These are phyloP conservation scores for Solanum microdontum DNA, from an alignment of 257 asterid genomes.

Conservation along the genomic window DNA sequence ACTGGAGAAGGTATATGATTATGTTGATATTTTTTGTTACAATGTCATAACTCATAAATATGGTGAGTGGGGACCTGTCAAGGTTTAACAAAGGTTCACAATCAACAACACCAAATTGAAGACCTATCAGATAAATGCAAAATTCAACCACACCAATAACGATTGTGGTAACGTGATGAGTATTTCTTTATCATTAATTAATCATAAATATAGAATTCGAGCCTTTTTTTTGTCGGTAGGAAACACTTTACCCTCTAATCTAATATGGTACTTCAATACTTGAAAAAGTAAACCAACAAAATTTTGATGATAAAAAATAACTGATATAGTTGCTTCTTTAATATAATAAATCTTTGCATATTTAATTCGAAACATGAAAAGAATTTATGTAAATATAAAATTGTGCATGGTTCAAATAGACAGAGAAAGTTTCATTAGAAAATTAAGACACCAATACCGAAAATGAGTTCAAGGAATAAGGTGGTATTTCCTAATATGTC, in stretches of 20 bases:
- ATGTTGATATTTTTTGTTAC: not conserved
- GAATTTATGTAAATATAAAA: not conserved
- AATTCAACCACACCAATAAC: not conserved
- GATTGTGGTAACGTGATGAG: too few species aligned
- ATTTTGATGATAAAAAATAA: too few species aligned
- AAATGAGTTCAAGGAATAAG: not conserved
- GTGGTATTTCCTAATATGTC: not conserved
- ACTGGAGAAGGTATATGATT: not conserved
- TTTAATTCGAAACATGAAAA: not conserved
- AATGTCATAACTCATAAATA: not conserved
- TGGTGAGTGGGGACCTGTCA: not conserved
- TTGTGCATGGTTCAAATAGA: not conserved
- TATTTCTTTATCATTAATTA: not conserved
- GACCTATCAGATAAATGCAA: not conserved
- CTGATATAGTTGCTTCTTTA: not conserved
- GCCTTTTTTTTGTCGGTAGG: fast-evolving
- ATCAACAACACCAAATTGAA: not conserved
- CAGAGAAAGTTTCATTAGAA: not conserved
- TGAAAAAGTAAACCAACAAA: not conserved
- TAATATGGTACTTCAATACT: not conserved
- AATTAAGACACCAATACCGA: not conserved
- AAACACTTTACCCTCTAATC: not conserved
- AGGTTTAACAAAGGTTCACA: not conserved
- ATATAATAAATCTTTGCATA: not conserved
- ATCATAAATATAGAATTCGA: not conserved